Percentiles rank a stretch among this genome's conserved stretches.
phyloP scores from a whole-genome alignment of 139 green algal genomes.

The Astrephomene gubernaculifera region DNA sequence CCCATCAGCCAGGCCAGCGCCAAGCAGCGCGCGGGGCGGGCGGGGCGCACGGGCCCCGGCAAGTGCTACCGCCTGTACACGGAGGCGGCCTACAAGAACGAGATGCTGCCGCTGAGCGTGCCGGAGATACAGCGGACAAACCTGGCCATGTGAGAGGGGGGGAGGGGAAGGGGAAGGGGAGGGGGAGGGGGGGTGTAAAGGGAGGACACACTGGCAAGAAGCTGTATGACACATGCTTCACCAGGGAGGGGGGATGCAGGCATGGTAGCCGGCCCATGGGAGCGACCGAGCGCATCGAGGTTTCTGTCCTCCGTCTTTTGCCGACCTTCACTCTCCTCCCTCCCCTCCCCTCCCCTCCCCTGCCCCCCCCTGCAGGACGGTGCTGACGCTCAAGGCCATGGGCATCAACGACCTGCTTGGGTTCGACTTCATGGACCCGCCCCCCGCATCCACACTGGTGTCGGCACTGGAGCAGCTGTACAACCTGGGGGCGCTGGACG shows the following conservation, averaged over 20 bases:
- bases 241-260: too few species aligned
- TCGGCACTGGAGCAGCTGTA: slow-evolving; percentile 95
- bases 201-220: too few species aligned
- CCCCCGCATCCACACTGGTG: slow-evolving; percentile 81
- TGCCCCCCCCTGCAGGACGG: slow-evolving; percentile 28
- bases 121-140: slow-evolving; percentile 94
- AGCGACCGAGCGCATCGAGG: too few species aligned
- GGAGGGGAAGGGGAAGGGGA: not conserved
- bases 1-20: slow-evolving; percentile 95
- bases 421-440: slow-evolving; percentile 99
- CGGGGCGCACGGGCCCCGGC: slow-evolving; percentile 94
- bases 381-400: slow-evolving; percentile 96
- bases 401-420: slow-evolving; percentile 98
- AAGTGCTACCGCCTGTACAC: slow-evolving; percentile 98
- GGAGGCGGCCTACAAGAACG: slow-evolving; percentile 88
- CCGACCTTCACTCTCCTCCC: not conserved
- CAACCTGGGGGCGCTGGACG: slow-evolving; percentile 95
- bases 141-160: slow-evolving; percentile 67
- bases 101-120: slow-evolving; percentile 89
- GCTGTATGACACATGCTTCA: too few species aligned
- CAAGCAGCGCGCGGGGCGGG: slow-evolving; percentile 90
- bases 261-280: too few species aligned
- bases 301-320: too few species aligned
- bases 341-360: not conserved
- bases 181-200: not conserved